phyloP scores from a whole-genome alignment of 2,329 filamentous ascomycete species.

The Aspergillus ochraceus region DNA sequence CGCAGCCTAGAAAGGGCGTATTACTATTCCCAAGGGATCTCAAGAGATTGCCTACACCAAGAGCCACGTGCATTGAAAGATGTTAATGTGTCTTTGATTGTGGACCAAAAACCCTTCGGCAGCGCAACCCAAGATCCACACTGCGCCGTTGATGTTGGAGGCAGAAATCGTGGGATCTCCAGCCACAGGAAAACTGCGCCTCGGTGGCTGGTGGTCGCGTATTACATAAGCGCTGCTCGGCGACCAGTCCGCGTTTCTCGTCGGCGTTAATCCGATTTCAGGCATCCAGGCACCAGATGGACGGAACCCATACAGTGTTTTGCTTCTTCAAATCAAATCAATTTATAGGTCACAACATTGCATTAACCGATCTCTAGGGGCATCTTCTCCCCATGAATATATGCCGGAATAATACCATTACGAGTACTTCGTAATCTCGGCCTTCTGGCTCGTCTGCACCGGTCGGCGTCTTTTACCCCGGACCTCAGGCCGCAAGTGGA shows the following conservation, averaged over 20 bases:
- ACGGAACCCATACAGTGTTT: too few relatives aligned
- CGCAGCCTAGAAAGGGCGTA: slow-evolving; percentile 7
- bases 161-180: slow-evolving; percentile 1
- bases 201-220: slow-evolving; percentile 3
- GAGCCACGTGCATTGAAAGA: slow-evolving; percentile 20
- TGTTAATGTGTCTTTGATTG: not conserved
- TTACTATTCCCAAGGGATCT: slow-evolving; percentile 17
- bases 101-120: not conserved
- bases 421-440: not conserved
- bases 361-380: too few relatives aligned
- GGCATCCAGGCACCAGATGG: not conserved
- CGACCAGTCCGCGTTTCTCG: too few relatives aligned
- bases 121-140: too few relatives aligned
- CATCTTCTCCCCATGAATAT: too few relatives aligned
- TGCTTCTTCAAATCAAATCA: too few relatives aligned
- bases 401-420: too few relatives aligned
- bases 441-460: not conserved
- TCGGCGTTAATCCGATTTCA: not conserved
- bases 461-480: not conserved
- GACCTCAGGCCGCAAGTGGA: not conserved
- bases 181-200: slow-evolving; percentile 3
- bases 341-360: too few relatives aligned
- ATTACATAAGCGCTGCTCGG: not conserved
- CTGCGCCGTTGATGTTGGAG: not conserved
- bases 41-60: slow-evolving; percentile 9